These are phyloP conservation scores for Pueraria montana DNA, from an alignment of 306 rosid genomes.

Conservation along the genomic window DNA sequence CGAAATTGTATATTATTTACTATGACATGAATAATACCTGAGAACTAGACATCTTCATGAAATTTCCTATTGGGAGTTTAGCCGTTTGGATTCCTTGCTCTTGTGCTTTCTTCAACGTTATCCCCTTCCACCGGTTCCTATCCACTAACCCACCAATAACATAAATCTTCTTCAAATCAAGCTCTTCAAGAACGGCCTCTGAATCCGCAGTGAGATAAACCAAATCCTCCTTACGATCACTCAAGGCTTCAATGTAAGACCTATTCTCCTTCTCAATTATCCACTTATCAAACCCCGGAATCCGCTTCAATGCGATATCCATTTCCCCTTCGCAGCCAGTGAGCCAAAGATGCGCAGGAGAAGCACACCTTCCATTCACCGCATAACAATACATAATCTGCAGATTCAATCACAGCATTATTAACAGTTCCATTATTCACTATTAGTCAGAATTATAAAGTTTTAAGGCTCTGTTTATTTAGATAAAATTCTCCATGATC, in stretches of 20 bases:
- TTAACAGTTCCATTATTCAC: slow-evolving; percentile 4
- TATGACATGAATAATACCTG: slow-evolving; percentile 69
- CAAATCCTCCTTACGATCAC: slow-evolving; percentile 71
- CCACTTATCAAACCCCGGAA: slow-evolving; percentile 91
- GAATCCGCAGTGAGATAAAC: slow-evolving; percentile 94
- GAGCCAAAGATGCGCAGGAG: slow-evolving; percentile 91
- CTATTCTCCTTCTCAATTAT: slow-evolving; percentile 72
- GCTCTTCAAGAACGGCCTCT: slow-evolving; percentile 83
- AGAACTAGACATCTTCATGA: slow-evolving; percentile 88
- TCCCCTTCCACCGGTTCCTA: slow-evolving; percentile 93
- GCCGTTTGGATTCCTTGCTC: slow-evolving; percentile 95
- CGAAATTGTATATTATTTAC: neutral
- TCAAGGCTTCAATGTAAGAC: slow-evolving; percentile 80
- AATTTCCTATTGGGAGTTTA: slow-evolving; percentile 85
- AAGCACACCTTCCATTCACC: slow-evolving; percentile 72
- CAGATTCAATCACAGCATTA: slow-evolving; percentile 41
- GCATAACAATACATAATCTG: slow-evolving; percentile 96
- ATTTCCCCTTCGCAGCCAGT: slow-evolving; percentile 87
- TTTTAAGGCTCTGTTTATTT: neutral
- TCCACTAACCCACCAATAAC: slow-evolving; percentile 93
- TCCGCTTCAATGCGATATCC: slow-evolving; percentile 69
- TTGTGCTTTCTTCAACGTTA: slow-evolving; percentile 86
- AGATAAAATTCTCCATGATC: neutral
- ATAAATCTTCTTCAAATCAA: slow-evolving; percentile 77
- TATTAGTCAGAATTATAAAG: neutral